These are phyloP conservation scores for Ceratobasidium sp. DNA, from an alignment of 1,284 basidiomycete genomes.

Conservation along the genomic window DNA sequence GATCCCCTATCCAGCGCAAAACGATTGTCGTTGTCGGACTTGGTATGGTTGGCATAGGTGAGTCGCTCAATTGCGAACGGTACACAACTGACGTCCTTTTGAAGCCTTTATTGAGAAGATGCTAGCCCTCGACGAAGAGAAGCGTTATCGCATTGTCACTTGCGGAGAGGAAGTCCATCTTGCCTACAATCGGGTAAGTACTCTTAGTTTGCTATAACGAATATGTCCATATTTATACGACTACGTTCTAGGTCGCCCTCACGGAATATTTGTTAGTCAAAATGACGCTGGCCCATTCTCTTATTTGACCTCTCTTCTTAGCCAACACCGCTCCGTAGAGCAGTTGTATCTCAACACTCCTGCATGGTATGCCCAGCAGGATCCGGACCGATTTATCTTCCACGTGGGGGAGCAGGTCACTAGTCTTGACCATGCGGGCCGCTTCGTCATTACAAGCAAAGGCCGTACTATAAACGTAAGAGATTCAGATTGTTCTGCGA, in stretches of 20 bases:
- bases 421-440: slow-evolving; percentile 59
- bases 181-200: slow-evolving; percentile 50
- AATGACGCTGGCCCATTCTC: no score
- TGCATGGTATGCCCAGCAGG: slow-evolving; percentile 70
- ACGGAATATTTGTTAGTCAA: slow-evolving; percentile 45
- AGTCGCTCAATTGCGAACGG: slow-evolving; percentile 46
- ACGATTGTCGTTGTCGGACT: slow-evolving; percentile 67
- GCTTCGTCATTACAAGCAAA: slow-evolving; percentile 62
- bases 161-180: slow-evolving; percentile 66
- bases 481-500: background rate
- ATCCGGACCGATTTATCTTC: slow-evolving; percentile 64
- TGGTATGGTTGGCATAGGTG: slow-evolving; percentile 76
- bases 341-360: slow-evolving; percentile 72
- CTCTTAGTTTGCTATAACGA: background rate
- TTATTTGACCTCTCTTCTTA: slow-evolving; percentile 52
- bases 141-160: slow-evolving; percentile 67
- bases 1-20: slow-evolving; percentile 27
- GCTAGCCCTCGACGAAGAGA: slow-evolving; percentile 63
- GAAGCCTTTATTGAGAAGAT: slow-evolving; percentile 75
- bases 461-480: slow-evolving; percentile 53
- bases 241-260: slow-evolving; percentile 17
- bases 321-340: slow-evolving; percentile 70
- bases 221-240: background rate
- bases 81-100: slow-evolving; percentile 48
- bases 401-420: slow-evolving; percentile 66